Conservation (phyloP, 768 basidiomycete species). For the Suillus paluster region DNA sequence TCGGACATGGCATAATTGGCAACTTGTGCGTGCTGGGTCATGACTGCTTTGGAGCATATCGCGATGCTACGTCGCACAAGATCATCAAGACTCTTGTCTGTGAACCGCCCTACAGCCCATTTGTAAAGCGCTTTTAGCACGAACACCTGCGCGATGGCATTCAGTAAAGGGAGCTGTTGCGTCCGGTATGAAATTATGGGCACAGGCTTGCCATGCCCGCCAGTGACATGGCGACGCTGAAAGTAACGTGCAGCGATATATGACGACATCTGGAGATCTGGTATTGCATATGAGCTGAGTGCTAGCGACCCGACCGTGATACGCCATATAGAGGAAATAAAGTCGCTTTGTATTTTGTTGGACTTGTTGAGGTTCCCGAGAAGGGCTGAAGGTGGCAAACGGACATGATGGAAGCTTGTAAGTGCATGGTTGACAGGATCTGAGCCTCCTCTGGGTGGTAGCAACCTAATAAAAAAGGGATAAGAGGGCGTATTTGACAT, state of each 20-base stretch:
- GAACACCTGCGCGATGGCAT: constrained; percentile 38
- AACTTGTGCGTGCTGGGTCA: constrained; percentile 26
- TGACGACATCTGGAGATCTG: constrained; percentile 26
- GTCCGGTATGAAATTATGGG: constrained; percentile 47
- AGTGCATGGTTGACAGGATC: constrained; percentile 39
- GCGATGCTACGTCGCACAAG: constrained; percentile 33
- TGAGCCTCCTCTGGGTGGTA: constrained; percentile 34
- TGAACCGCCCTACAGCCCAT: constrained; percentile 30
- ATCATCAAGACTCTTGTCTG: constrained; percentile 23
- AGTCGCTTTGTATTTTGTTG: constrained; percentile 18
- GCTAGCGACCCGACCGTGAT: constrained; percentile 39
- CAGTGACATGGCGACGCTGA: constrained; percentile 24
- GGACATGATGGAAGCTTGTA: constrained; percentile 42
- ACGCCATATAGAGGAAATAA: constrained; percentile 34
- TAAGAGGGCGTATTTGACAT: not conserved
- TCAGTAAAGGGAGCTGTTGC: constrained; percentile 44
- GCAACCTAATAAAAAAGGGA: constrained; percentile 10
- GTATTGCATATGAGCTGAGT: constrained; percentile 26
- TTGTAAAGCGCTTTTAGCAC: constrained; percentile 41
- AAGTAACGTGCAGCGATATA: constrained; percentile 37
- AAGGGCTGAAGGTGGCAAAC: constrained; percentile 35
- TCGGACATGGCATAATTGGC: constrained; percentile 32
- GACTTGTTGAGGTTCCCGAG: constrained; percentile 29
- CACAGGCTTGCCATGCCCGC: constrained; percentile 12
- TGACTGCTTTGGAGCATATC: constrained; percentile 35